Evolutionary conservation across 345 rosid genomes (phyloP).

Genomic region (Salix udensis): DNA sequence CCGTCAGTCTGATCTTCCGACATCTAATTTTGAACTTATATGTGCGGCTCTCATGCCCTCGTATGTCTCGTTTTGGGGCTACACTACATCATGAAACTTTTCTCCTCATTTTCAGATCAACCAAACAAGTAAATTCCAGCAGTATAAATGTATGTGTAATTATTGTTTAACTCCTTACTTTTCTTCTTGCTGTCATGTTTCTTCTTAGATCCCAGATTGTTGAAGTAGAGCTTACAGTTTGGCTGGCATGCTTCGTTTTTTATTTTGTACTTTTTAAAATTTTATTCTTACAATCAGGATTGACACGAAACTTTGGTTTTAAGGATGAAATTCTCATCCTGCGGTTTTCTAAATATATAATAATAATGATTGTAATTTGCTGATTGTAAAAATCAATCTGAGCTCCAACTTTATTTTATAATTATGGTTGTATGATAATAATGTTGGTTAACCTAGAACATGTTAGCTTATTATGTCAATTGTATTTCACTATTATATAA

Average conservation of each 20-base stretch:
- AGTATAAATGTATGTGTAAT: slow-evolving; percentile 3
- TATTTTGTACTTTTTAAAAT: neutral
- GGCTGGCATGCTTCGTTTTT: neutral
- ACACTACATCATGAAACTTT: neutral
- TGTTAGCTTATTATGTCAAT: too few species aligned
- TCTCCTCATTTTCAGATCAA: slow-evolving; percentile 1
- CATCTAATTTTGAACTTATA: slow-evolving; percentile 1
- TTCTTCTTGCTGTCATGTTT: neutral
- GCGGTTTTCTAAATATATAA: too few species aligned
- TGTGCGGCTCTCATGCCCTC: neutral
- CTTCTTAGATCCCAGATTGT: slow-evolving; percentile 4
- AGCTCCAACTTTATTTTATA: too few species aligned
- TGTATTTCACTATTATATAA: too few species aligned
- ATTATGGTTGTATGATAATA: too few species aligned
- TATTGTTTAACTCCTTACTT: neutral
- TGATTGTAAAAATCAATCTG: too few species aligned
- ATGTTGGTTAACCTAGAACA: too few species aligned
- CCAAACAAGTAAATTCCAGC: slow-evolving; percentile 6
- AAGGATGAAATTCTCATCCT: too few species aligned
- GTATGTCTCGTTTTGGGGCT: neutral
- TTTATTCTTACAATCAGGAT: neutral
- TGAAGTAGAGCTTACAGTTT: neutral
- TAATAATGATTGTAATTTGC: too few species aligned
- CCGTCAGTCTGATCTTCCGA: slow-evolving; percentile 61
- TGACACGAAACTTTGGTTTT: too few species aligned